Conservation (phyloP, 2,329 filamentous ascomycete species). For the Ophiostoma quercus region DNA sequence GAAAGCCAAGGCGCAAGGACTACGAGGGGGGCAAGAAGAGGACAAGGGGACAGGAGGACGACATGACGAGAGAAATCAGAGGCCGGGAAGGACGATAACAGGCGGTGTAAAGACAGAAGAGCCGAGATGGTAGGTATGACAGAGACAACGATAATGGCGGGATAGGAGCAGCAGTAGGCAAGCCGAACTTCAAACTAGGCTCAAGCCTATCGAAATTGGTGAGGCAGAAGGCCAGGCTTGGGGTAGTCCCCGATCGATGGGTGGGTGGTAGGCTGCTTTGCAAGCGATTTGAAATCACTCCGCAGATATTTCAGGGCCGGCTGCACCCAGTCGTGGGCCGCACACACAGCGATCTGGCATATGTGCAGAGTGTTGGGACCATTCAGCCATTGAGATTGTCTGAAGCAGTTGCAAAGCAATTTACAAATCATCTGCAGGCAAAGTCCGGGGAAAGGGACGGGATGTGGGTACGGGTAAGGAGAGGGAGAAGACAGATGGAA, state of each 20-base stretch:
- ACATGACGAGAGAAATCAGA: neutral
- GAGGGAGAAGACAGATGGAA: slow-evolving; percentile 18
- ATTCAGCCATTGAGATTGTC: neutral
- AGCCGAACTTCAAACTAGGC: neutral
- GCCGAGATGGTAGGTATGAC: neutral
- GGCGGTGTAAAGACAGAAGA: neutral
- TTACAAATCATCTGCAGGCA: slow-evolving; percentile 23
- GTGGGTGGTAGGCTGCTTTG: neutral
- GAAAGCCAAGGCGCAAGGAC: neutral
- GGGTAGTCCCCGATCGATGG: neutral
- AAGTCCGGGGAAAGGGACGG: slow-evolving; percentile 27
- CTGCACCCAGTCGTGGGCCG: neutral
- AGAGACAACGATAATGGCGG: neutral
- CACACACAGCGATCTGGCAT: neutral
- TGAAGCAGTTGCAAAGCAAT: slow-evolving; percentile 27
- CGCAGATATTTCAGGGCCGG: neutral
- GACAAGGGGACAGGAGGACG: neutral
- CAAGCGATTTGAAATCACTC: neutral
- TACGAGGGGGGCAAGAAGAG: neutral
- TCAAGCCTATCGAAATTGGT: neutral
- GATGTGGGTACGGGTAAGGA: slow-evolving; percentile 23
- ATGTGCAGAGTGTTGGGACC: slow-evolving; percentile 11
- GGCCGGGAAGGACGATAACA: neutral
- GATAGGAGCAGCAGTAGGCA: neutral
- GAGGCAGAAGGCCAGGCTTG: neutral